Percentiles rank a stretch among this genome's conserved stretches.
Conservation (phyloP, 2,329 filamentous ascomycete species). For the Akanthomyces muscarius region DNA sequence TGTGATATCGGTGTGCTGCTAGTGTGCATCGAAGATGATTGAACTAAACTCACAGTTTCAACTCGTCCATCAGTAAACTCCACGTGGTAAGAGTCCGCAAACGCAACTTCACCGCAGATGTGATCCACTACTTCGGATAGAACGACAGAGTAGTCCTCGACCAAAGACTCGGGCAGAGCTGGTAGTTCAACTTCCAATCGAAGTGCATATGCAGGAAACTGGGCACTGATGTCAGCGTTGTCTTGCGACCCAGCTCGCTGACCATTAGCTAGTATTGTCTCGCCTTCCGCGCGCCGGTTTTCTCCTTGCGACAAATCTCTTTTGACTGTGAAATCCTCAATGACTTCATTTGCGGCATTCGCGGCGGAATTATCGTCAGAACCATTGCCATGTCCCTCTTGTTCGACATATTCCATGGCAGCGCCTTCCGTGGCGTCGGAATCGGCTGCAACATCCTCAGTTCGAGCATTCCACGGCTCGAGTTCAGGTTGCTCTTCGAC, state of each 20-base stretch:
- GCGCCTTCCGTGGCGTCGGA: not conserved
- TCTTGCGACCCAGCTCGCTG: not conserved
- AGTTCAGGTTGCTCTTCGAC: not conserved
- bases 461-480: too few relatives aligned
- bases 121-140: slow-evolving; percentile 37
- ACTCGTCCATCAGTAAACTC: slow-evolving; percentile 46
- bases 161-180: not conserved
- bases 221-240: not conserved
- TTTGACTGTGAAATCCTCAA: not conserved
- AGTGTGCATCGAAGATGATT: not conserved
- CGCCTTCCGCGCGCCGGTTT: not conserved
- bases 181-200: slow-evolving; percentile 19
- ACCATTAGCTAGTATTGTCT: not conserved
- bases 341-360: not conserved
- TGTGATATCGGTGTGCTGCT: slow-evolving; percentile 5
- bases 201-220: not conserved
- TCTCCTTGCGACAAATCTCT: not conserved
- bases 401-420: not conserved
- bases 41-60: slow-evolving; percentile 38
- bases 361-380: not conserved
- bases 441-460: not conserved
- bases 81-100: slow-evolving; percentile 31
- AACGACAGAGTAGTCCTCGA: slow-evolving; percentile 28
- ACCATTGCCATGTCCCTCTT: not conserved
- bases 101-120: slow-evolving; percentile 30